Evolutionary conservation across 139 green algal species (phyloP).

Genomic region (Asterochloris erici): DNA sequence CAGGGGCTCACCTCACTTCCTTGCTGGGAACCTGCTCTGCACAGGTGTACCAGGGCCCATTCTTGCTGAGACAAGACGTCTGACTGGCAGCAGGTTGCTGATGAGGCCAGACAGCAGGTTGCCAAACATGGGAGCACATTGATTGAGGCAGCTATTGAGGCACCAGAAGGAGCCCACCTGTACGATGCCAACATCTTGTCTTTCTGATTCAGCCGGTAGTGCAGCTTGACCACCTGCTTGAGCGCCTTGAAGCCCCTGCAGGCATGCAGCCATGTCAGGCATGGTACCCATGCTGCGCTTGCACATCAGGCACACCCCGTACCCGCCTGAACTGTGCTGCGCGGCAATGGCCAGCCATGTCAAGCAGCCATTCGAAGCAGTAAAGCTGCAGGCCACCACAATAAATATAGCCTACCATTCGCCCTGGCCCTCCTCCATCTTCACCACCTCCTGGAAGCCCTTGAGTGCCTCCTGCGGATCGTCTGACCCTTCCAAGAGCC

Average conservation of each 20-base stretch:
- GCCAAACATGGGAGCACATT: too few species aligned
- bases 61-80: not conserved
- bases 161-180: slow-evolving; percentile 37
- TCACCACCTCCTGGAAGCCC: slow-evolving; percentile 89
- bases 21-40: too few species aligned
- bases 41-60: too few species aligned
- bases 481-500: slow-evolving; percentile 70
- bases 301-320: not conserved
- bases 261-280: not conserved
- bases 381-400: not conserved
- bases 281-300: not conserved
- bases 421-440: slow-evolving; percentile 93
- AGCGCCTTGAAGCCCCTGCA: slow-evolving; percentile 96
- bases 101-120: too few species aligned
- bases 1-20: too few species aligned
- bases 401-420: slow-evolving; percentile 78
- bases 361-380: not conserved
- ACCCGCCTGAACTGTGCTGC: too few species aligned
- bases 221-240: slow-evolving; percentile 98
- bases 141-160: too few species aligned
- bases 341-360: not conserved
- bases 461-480: slow-evolving; percentile 71
- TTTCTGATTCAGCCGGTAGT: slow-evolving; percentile 69
- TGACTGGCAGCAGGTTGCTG: not conserved
- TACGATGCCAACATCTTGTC: slow-evolving; percentile 89